Evolutionary conservation across 148 eudicot genomes (phyloP), one percentile per base, ranked within the genome.

Genomic region (Drosera capensis): DNA sequence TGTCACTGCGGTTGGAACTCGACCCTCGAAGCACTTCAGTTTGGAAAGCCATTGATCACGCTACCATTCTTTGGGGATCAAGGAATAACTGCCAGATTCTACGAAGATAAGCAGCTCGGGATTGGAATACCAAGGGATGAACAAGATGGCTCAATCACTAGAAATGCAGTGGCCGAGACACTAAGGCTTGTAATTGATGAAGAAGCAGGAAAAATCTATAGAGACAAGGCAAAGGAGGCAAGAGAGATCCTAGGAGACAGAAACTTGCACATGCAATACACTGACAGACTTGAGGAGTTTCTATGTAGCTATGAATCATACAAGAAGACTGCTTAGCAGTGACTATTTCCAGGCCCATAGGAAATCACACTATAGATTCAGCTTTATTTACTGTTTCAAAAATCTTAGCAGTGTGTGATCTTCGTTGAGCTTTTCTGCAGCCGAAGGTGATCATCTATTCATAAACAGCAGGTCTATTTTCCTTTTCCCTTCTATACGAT

Each of bases 1-100:
- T 73, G 70, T 22, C 85, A 73, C 28, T 82, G 78, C 8, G 82
- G 79, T 7, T 87, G 82, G 69, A 79, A 77, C 23, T 82, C 94
- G 3, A 34, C n/a, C n/a, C 5, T 34, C 2, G 38, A 34, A 34
- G 38, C n/a, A 28, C 11, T 28, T 5, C 5, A 28, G 11, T 28
- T 28, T 28, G 31, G 31, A 0, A 6, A 28, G 11, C 31, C 31
- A 6, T 28, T 28, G 31, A 28, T 28, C 11, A 28, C 11, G 31
- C 11, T 28, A 28, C 31, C 31, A 11, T 28, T 28, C 5, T 11
- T 28, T 28, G 31, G 31, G 11, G 31, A 28, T 6, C 31, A 5
- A 28, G 7, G 7, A 28, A 6, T 28, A 28, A 28, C 11, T 28
- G 31, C 31, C 11, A 28, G 11, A 28, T 6, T 28, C 11, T 28